A percentile compares a stretch with the other conserved stretches of the same genome.
These are phyloP conservation scores for Ogataea henricii DNA, from an alignment of 805 yeast genomes.

Conservation along the genomic window DNA sequence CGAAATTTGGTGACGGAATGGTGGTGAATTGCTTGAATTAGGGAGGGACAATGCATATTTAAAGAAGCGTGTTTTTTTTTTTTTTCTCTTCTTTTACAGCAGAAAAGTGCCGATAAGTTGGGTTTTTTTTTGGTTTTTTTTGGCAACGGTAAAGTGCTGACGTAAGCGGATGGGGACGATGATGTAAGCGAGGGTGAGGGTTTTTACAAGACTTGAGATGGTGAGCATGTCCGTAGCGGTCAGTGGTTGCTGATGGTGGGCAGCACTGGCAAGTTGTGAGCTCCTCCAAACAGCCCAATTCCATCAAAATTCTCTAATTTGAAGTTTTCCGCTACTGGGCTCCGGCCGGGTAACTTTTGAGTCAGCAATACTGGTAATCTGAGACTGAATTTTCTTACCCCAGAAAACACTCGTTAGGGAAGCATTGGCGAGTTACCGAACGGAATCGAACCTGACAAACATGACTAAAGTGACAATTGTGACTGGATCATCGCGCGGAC, in stretches of 20 bases:
- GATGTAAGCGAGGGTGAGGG: background rate
- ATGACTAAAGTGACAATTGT: conserved; percentile 42
- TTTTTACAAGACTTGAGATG: too few relatives aligned
- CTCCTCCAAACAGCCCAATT: too few relatives aligned
- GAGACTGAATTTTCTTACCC: background rate
- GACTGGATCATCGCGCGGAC: conserved; percentile 74
- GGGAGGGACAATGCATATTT: background rate
- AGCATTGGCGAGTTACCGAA: too few relatives aligned
- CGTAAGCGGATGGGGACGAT: background rate
- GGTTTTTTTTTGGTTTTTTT: background rate
- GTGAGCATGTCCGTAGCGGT: too few relatives aligned
- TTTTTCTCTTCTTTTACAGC: background rate
- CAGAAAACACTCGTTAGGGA: background rate
- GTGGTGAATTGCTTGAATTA: background rate
- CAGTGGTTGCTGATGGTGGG: too few relatives aligned
- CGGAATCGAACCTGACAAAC: background rate
- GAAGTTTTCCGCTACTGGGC: background rate
- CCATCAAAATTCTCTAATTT: too few relatives aligned
- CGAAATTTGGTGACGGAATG: background rate
- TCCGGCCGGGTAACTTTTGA: background rate
- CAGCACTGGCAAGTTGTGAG: too few relatives aligned
- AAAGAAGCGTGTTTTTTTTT: conserved; percentile 2
- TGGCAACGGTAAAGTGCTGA: background rate
- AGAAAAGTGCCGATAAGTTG: conserved; percentile 2
- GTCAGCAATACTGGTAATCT: background rate